A percentile compares a stretch with the other conserved stretches of the same genome.
Evolutionary conservation across 106 monocot species (phyloP).

Genomic region (Allium cepa): DNA sequence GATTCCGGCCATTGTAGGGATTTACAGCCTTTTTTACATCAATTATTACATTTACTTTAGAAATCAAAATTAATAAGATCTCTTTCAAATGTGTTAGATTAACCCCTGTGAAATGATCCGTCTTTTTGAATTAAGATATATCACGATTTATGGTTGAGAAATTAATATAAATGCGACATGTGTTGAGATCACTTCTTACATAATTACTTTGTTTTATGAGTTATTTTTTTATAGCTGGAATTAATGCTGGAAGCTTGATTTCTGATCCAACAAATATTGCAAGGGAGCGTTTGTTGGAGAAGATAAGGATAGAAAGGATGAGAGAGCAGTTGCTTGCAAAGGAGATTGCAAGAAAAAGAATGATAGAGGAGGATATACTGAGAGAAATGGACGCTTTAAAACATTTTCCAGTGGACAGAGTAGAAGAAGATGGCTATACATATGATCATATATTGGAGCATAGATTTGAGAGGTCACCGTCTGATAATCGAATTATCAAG

Average conservation of each 20-base stretch:
- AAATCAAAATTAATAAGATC: too few relatives aligned
- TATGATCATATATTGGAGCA: too few relatives aligned
- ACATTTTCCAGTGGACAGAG: neutral
- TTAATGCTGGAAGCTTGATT: neutral
- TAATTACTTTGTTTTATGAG: neutral
- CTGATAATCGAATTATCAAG: too few relatives aligned
- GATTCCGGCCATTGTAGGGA: too few relatives aligned
- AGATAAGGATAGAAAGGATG: neutral
- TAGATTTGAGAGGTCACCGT: neutral
- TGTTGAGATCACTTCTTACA: too few relatives aligned
- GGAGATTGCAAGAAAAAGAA: neutral
- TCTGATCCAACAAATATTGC: neutral
- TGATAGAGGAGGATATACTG: constrained; percentile 6
- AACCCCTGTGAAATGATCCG: too few relatives aligned
- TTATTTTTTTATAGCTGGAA: constrained; percentile 1
- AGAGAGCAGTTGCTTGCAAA: neutral
- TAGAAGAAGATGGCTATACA: neutral
- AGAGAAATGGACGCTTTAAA: neutral
- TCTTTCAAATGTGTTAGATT: too few relatives aligned
- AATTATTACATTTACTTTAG: too few relatives aligned
- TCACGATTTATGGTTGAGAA: too few relatives aligned
- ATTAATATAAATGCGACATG: too few relatives aligned
- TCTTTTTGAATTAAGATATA: too few relatives aligned
- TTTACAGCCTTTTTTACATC: too few relatives aligned
- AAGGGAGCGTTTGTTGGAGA: constrained; percentile 3